These are phyloP conservation scores for Sugiyamaella chiloensis DNA, from an alignment of 805 yeast genomes.

Conservation along the genomic window DNA sequence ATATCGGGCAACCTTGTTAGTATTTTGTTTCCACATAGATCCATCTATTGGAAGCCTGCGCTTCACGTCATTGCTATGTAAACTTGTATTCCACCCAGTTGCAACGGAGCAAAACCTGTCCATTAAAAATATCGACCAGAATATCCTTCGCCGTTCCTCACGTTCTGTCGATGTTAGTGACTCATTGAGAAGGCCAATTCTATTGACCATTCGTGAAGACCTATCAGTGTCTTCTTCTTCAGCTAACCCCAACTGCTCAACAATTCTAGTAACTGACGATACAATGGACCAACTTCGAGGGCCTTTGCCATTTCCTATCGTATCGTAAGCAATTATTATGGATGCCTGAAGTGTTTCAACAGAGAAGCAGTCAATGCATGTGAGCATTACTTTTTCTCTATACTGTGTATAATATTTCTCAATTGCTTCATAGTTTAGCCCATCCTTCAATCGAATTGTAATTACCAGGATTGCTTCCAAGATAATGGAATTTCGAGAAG, in stretches of 20 bases:
- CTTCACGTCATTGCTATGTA: slow-evolving; percentile 13
- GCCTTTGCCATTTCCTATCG: slow-evolving; percentile 18
- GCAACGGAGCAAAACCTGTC: slow-evolving; percentile 19
- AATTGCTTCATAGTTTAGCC: slow-evolving; percentile 10
- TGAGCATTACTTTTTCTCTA: slow-evolving; percentile 15
- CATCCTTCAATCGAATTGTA: slow-evolving; percentile 11
- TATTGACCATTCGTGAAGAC: slow-evolving; percentile 13
- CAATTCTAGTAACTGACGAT: slow-evolving; percentile 17
- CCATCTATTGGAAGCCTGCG: slow-evolving; percentile 19
- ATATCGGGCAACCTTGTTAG: slow-evolving; percentile 9
- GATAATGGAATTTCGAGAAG: slow-evolving; percentile 5
- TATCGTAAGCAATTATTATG: slow-evolving; percentile 19
- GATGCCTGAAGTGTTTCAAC: slow-evolving; percentile 19
- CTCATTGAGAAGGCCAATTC: slow-evolving; percentile 17
- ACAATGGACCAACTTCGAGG: slow-evolving; percentile 22
- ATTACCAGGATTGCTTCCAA: slow-evolving; percentile 18
- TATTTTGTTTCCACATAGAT: slow-evolving; percentile 9
- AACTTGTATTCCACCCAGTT: slow-evolving; percentile 20
- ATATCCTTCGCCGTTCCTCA: slow-evolving; percentile 18
- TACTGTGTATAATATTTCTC: slow-evolving; percentile 11
- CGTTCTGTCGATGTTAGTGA: slow-evolving; percentile 13
- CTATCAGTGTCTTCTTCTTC: slow-evolving; percentile 18
- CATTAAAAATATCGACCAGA: slow-evolving; percentile 18
- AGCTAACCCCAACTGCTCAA: slow-evolving; percentile 19
- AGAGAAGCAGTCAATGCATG: slow-evolving; percentile 19